Percentiles rank a stretch among this genome's conserved stretches.
Evolutionary conservation across 805 yeast genomes (phyloP).

Genomic region (Lipomyces lipofer): DNA sequence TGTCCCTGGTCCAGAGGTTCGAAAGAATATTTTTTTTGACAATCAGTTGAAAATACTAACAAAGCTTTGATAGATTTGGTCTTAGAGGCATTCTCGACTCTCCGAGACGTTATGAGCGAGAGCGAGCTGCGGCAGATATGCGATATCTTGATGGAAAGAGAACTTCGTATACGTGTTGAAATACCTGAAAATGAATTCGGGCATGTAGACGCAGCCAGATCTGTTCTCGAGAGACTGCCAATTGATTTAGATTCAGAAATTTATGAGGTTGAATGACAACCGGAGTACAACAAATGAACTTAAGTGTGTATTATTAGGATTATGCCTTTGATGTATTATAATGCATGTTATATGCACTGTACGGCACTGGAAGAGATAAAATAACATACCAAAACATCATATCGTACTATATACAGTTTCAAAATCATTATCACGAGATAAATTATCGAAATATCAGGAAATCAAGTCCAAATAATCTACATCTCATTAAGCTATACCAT

Average conservation of each 20-base stretch:
- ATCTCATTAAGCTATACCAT: slow-evolving; percentile 49
- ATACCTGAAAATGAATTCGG: slow-evolving; percentile 18
- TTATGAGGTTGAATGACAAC: not conserved
- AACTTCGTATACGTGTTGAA: slow-evolving; percentile 14
- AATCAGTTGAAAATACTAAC: too few species aligned
- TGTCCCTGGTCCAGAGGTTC: slow-evolving; percentile 28
- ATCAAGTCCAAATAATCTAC: not conserved
- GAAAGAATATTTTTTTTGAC: too few species aligned
- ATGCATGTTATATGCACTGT: too few species aligned
- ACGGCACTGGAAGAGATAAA: not conserved
- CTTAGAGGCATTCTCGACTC: slow-evolving; percentile 2
- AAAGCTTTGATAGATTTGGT: slow-evolving; percentile 14
- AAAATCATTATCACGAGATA: not conserved
- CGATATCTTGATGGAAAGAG: slow-evolving; percentile 22
- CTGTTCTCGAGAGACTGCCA: not conserved
- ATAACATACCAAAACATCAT: not conserved
- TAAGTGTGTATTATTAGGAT: too few species aligned
- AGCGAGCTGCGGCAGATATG: slow-evolving; percentile 11
- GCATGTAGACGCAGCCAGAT: not conserved
- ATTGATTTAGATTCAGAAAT: slow-evolving; percentile 1
- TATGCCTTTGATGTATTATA: not conserved
- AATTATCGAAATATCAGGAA: too few species aligned
- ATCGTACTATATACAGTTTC: not conserved
- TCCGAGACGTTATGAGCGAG: slow-evolving; percentile 1
- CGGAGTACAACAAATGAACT: too few species aligned